Evolutionary conservation across 345 rosid species (phyloP), one percentile per base, ranked within the genome.

Genomic region (Eucalyptus sp.): DNA sequence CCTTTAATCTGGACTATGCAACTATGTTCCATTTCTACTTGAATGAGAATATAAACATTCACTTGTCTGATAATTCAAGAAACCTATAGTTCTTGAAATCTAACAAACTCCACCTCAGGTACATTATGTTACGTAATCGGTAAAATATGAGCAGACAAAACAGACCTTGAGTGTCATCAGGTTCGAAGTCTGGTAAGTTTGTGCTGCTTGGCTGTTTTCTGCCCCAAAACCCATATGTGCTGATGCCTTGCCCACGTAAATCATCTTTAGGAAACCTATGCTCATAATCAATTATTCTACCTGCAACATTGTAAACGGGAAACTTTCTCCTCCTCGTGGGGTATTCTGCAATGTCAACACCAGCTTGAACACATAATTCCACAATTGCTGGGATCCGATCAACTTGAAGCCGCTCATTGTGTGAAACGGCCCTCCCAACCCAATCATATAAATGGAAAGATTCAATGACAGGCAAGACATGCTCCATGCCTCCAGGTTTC

Each of bases 351-450:
- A 94, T 88, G 90, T 94, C 89, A 31, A 94, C 87, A 49, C 94
- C 96, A 50, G 92, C 94, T 91, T 94, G 96, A 89, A 94, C 79
- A 87, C 95, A 93, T 46, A 92, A 89, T 89, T 94, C 96, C n/a
- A 91, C 90, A 85, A 93, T 90, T 76, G 95, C 94, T 37, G 93
- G 94, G 86, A 94, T 91, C 29, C 90, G 91, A 88, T 94, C 96
- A 64, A 92, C 93, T 88, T 88, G 86, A 13, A 94, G 93, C 84
- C 88, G 89, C 86, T 92, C 95, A 7, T 93, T 89, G 86, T 94
- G 96, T 80, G 94, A 91, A 88, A 94, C 92, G 44, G 93, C 94
- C 91, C 93, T 92, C 50, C 96, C 95, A n/a, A 94, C 51, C 86
- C 95, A 89, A 89, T 94, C 94, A 88, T 93, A 93, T 16, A 93